A percentile compares a stretch with the other conserved stretches of the same genome.
These are phyloP conservation scores for Pichia thaimueangensis DNA, from an alignment of 805 yeast genomes.

Conservation along the genomic window DNA sequence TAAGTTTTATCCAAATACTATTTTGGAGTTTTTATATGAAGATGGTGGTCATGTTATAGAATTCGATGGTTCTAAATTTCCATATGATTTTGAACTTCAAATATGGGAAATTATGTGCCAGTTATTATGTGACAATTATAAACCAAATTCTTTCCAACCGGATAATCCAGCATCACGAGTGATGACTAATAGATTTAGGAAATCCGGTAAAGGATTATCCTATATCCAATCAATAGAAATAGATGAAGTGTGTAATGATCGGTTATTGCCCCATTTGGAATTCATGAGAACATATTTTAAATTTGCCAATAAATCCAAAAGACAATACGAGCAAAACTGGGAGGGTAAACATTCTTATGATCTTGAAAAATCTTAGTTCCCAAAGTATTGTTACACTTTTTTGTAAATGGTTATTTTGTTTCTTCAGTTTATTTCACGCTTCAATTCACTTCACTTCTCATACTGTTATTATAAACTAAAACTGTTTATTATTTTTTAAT, in stretches of 20 bases:
- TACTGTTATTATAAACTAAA: too few relatives aligned
- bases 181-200: conserved; percentile 10
- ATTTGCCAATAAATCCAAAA: conserved; percentile 3
- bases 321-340: conserved; percentile 5
- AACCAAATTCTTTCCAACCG: conserved; percentile 3
- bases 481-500: too few relatives aligned
- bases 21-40: not conserved
- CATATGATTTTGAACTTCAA: conserved; percentile 35
- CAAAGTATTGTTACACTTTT: too few relatives aligned
- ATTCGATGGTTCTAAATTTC: conserved; percentile 25
- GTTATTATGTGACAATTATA: conserved; percentile 28
- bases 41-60: conserved; percentile 27
- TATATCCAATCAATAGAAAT: conserved; percentile 24
- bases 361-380: too few relatives aligned
- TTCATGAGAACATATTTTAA: conserved; percentile 22
- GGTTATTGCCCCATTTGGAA: conserved; percentile 32
- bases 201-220: conserved; percentile 20
- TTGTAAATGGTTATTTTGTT: too few relatives aligned
- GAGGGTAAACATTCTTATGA: not conserved
- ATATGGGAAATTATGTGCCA: conserved; percentile 35
- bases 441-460: too few relatives aligned
- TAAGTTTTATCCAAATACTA: conserved; percentile 33
- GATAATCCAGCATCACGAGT: conserved; percentile 16
- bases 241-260: conserved; percentile 25
- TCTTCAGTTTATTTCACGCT: too few relatives aligned